Evolutionary conservation across 1,284 basidiomycete species (phyloP), one percentile per base, ranked within the genome.

Genomic region (Filobasidium uniguttulatum): DNA sequence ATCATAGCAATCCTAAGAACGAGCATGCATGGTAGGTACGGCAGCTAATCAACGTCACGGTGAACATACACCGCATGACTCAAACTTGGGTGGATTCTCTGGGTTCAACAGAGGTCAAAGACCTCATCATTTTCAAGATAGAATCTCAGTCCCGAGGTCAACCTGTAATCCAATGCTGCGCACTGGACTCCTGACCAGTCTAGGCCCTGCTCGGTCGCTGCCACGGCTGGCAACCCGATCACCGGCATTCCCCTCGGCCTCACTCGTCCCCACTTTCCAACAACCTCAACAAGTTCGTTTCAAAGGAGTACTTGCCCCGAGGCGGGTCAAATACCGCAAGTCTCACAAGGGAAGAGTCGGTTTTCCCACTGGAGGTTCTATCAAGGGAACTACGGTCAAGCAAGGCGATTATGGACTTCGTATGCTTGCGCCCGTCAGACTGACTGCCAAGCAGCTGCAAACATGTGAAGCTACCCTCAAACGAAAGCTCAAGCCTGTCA

Each of bases 381-480:
- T 80, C 30, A 88, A 89, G 63, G 94, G 93, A 22, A 94, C 93
- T 8, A 91, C 89, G 0, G 77, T 98, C 26, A 81, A 87, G 28
- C 87, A 81, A 60, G 94, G 91, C 33, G 61, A 62, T 20, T 98
- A 82, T 76, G 94, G 94, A 3, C 78, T 97, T 40, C 73, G 94
- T 35, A 83, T 96, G 19, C 84, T 86, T 60, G 82, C 82, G 0
- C 87, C 88, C 0, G 78, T 78, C 36, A 75, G 91, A 34, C 72
- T 98, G n/a, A 83, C 80, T 5, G 91, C 89, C 0, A 94, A 91
- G 65, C 89, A 94, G 71, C 78, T 98, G 15, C 77, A 80, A 44
- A 81, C 84, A 0, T 86, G 83, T 0, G 83, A 90, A 69, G 86
- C 87, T 45, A 83, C 88, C 34, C 79, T 98, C 53, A 84, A 86